Conservation (phyloP, 2,329 filamentous ascomycete species). For the Lanzia echinophila region DNA sequence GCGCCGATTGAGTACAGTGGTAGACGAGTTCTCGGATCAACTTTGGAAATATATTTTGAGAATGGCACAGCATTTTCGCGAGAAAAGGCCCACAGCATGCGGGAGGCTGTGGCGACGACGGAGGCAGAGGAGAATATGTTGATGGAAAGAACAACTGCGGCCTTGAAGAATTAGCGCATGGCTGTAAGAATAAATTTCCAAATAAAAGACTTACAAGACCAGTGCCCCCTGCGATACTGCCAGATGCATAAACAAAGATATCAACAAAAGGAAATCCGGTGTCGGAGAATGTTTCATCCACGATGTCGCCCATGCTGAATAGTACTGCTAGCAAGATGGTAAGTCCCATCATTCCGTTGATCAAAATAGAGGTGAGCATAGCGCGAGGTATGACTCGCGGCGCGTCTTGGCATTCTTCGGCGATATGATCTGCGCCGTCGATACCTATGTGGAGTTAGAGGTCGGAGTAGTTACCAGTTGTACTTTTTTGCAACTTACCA, state of each 20-base stretch:
- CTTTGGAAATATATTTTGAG: background rate
- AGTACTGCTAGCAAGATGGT: conserved; percentile 7
- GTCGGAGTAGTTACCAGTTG: background rate
- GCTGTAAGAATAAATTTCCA: no score
- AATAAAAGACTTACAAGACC: background rate
- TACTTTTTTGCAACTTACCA: background rate
- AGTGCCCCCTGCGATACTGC: background rate
- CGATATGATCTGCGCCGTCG: background rate
- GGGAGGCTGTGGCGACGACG: background rate
- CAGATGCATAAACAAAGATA: background rate
- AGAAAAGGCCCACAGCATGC: conserved; percentile 3
- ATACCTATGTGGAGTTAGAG: background rate
- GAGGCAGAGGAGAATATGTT: background rate
- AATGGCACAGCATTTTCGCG: background rate
- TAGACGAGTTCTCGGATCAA: background rate
- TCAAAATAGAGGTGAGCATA: background rate
- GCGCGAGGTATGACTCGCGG: background rate
- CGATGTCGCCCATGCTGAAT: background rate
- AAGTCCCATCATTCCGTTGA: conserved; percentile 5
- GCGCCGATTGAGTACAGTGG: background rate
- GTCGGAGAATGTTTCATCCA: background rate
- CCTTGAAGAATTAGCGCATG: background rate
- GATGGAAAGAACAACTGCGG: background rate
- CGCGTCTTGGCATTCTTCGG: conserved; percentile 9
- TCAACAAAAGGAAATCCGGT: background rate